Evolutionary conservation across 192 early-diverging fungal species (phyloP), one percentile per base, ranked within the genome.

Genomic region (Backusella mclennaniae): DNA sequence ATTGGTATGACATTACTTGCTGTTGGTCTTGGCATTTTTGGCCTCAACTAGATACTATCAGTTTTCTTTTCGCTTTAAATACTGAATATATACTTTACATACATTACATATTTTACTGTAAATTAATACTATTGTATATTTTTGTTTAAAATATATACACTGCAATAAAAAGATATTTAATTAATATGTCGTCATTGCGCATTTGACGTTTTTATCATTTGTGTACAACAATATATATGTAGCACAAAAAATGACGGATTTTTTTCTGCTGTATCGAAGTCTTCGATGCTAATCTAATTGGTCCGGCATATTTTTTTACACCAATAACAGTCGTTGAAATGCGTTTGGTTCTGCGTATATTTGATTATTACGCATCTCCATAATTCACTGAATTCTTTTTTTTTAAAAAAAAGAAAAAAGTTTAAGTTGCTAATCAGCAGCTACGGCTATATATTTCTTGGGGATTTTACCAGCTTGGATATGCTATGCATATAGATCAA

Each of bases 101-200:
- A 63, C 26, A 63, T 26, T 63, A 63, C 56, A 63, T 63, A 29
- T 11, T 49, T 56, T 63, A 63, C 56, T 63, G 56, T 63, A 63
- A 63, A 63, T 63, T 63, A 63, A 63, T 63, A 63, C 9, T 23
- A 63, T 29, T n/a, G 23, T 63, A 63, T 63, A 63, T 29, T 63
- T 53, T 29, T 63, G 4, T 29, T 63, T 63, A 26, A 63, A 29
- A 49, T 49, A 49, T 49, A 49, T n/a, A 49, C 19, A 49, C 46
- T 19, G 46, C 46, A 49, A 49, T 49, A 49, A 49, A 49, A 49
- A 49, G 0, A 49, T 49, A 49, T n/a, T n/a, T 49, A 49, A 49
- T 49, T 49, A 49, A 49, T 49, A 17, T 49, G 46, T 49, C 19
- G 46, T 49, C 19, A 49, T 49, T 49, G 46, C 46, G 19, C 46